Conservation (phyloP, 2,329 filamentous ascomycete species). For the Penicillium hesseltinei region DNA sequence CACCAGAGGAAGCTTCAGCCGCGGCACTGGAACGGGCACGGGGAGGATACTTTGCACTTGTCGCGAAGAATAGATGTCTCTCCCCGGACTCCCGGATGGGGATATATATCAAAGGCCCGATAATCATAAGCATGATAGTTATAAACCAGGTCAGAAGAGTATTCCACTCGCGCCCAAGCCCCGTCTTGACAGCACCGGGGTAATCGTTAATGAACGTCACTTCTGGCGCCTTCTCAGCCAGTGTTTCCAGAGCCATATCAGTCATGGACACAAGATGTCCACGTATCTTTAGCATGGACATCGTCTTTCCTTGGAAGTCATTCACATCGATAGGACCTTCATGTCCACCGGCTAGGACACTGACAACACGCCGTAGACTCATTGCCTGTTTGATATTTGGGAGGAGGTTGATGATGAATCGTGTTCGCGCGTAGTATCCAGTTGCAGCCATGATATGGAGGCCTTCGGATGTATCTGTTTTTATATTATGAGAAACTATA, state of each 20-base stretch:
- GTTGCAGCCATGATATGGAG: slow-evolving; percentile 54
- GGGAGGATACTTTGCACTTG: slow-evolving; percentile 35
- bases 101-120: slow-evolving; percentile 25
- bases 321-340: slow-evolving; percentile 52
- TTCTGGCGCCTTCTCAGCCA: slow-evolving; percentile 48
- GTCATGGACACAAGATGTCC: slow-evolving; percentile 50
- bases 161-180: slow-evolving; percentile 29
- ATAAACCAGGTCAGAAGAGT: not conserved
- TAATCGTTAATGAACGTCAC: slow-evolving; percentile 51
- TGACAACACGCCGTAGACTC: slow-evolving; percentile 53
- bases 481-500: not conserved
- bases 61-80: slow-evolving; percentile 46
- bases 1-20: slow-evolving; percentile 8
- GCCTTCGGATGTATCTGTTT: slow-evolving; percentile 56
- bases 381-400: slow-evolving; percentile 52
- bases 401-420: slow-evolving; percentile 57
- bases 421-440: slow-evolving; percentile 57
- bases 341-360: slow-evolving; percentile 53
- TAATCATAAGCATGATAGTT: slow-evolving; percentile 27
- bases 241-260: slow-evolving; percentile 49
- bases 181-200: slow-evolving; percentile 50
- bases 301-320: slow-evolving; percentile 47
- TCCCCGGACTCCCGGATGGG: slow-evolving; percentile 43
- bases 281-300: slow-evolving; percentile 42
- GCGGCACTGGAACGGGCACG: not conserved